Percentiles rank a stretch among this genome's conserved stretches.
phyloP scores from a whole-genome alignment of 2,329 filamentous ascomycete species.

The Alternaria longipes region DNA sequence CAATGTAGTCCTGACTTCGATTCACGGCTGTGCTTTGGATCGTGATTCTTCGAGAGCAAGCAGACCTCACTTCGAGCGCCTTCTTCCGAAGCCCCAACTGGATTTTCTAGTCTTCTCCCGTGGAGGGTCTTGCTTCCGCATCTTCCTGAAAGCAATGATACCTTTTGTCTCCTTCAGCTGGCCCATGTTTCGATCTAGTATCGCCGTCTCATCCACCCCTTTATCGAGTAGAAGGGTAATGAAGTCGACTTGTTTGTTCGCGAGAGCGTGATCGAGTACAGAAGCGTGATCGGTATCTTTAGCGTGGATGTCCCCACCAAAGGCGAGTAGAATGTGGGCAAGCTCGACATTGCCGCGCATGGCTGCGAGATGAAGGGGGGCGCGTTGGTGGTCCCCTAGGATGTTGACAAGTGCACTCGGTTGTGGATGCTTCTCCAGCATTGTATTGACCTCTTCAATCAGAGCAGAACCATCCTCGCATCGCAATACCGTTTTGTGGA shows the following conservation, averaged over 20 bases:
- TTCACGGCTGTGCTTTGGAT: not conserved
- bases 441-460: constrained; percentile 5
- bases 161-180: constrained; percentile 22
- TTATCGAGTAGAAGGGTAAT: constrained; percentile 20
- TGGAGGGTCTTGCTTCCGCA: not conserved
- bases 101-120: not conserved
- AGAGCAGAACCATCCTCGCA: not conserved
- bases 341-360: constrained; percentile 23
- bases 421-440: constrained; percentile 18
- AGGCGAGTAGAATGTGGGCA: constrained; percentile 19
- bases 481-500: constrained; percentile 24
- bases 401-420: constrained; percentile 19
- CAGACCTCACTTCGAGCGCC: not conserved
- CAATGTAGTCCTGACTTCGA: not conserved
- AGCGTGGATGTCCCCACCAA: constrained; percentile 28
- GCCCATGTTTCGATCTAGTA: constrained; percentile 15
- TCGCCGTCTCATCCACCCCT: constrained; percentile 18
- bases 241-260: constrained; percentile 19
- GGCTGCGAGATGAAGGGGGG: constrained; percentile 27
- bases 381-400: constrained; percentile 18
- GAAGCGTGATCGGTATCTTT: constrained; percentile 23
- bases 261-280: constrained; percentile 28
- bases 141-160: constrained; percentile 12
- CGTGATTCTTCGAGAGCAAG: not conserved
- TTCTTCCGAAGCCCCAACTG: not conserved